A percentile compares a stretch with the other conserved stretches of the same genome.
Evolutionary conservation across 2,329 filamentous ascomycete genomes (phyloP).

Genomic region (Penicillium thymicola): DNA sequence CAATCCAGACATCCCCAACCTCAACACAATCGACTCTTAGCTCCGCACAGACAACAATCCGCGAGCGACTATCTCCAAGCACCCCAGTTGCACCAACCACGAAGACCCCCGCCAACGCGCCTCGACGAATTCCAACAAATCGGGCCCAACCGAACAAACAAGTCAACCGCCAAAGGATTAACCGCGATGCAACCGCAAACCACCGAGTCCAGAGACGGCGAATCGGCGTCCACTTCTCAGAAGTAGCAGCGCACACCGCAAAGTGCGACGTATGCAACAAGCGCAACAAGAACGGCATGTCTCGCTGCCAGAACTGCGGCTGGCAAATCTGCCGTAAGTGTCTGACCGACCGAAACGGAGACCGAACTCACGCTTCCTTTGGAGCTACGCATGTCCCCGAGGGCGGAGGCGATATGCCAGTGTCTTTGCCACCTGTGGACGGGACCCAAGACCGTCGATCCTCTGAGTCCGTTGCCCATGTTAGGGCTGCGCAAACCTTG

Average conservation of each 20-base stretch:
- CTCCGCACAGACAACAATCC: not conserved
- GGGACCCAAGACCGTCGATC: not conserved
- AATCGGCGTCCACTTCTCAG: constrained; percentile 11
- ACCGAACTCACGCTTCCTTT: constrained; percentile 8
- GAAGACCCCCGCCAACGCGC: not conserved
- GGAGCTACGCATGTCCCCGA: constrained; percentile 4
- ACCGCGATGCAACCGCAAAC: not conserved
- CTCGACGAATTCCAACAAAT: not conserved
- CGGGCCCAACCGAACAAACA: not conserved
- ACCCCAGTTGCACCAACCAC: not conserved
- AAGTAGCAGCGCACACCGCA: constrained; percentile 15
- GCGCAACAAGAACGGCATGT: constrained; percentile 14
- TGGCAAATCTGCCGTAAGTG: constrained; percentile 15
- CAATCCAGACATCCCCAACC: not conserved
- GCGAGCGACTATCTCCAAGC: not conserved
- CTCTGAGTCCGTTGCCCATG: not conserved
- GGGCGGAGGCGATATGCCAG: not conserved
- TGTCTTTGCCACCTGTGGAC: not conserved
- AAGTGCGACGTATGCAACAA: constrained; percentile 16
- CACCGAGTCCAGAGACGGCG: not conserved
- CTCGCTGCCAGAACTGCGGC: constrained; percentile 12
- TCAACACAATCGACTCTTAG: not conserved
- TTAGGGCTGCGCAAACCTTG: not conserved
- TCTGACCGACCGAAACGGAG: constrained; percentile 4
- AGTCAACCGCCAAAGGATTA: not conserved